Conservation (phyloP, 2,329 filamentous ascomycete species). For the Aspergillus quadrilineatus region DNA sequence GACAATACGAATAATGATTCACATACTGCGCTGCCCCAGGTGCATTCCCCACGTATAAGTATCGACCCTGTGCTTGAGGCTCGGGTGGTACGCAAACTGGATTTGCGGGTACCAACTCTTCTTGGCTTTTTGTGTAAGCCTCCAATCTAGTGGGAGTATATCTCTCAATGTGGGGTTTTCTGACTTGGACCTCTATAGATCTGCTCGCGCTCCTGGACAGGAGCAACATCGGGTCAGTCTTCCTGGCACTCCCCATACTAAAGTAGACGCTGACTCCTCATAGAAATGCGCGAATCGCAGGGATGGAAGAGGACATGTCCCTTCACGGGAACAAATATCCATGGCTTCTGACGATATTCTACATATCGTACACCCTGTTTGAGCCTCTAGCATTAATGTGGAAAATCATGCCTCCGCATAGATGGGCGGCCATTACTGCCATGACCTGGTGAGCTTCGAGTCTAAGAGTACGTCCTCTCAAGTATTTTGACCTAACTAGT, state of each 20-base stretch:
- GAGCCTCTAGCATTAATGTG: conserved; percentile 46
- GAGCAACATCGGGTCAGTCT: conserved; percentile 49
- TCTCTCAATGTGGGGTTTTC: neutral
- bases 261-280: conserved; percentile 8
- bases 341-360: conserved; percentile 56
- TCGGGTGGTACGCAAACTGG: conserved; percentile 39
- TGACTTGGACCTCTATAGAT: conserved; percentile 31
- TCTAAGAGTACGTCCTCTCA: conserved; percentile 10
- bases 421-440: conserved; percentile 46
- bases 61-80: conserved; percentile 39
- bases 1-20: conserved; percentile 22
- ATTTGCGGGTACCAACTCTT: conserved; percentile 35
- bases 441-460: conserved; percentile 39
- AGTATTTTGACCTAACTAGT: conserved; percentile 8
- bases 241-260: too few relatives aligned
- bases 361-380: conserved; percentile 50
- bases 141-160: neutral
- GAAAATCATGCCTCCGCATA: conserved; percentile 44
- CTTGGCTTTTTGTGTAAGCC: conserved; percentile 42
- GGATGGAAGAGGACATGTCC: conserved; percentile 52
- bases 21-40: conserved; percentile 21
- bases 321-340: conserved; percentile 50
- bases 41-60: conserved; percentile 12
- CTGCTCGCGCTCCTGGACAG: conserved; percentile 51
- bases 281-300: conserved; percentile 56